Evolutionary conservation across 2,329 filamentous ascomycete genomes (phyloP), one percentile per base, ranked within the genome.

Genomic region (Talaromyces sp.): DNA sequence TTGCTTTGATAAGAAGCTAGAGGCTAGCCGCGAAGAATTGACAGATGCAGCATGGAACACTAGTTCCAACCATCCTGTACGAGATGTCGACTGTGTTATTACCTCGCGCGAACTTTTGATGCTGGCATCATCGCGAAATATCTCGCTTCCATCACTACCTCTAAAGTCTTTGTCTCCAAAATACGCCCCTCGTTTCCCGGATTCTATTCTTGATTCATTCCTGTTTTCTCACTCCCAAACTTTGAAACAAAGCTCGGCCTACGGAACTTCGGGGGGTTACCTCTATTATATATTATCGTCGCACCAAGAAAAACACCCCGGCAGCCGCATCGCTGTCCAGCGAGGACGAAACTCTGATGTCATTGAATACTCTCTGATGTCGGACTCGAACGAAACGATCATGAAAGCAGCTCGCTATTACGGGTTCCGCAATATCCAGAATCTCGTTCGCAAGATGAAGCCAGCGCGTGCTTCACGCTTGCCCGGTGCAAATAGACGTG

Each of bases 1-100:
- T 22, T 99, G 95, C 77, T 98, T 99, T 77, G 95, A 99, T 78
- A 99, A 99, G 83, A 99, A 99, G 78, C 85, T 99, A 33, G 95
- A 99, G 80, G 95, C 95, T 7, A 96, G 93, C 71, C 89, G 95
- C 62, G 90, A 93, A 76, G 95, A 99, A 78, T 85, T 99, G 45
- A 98, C 93, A 0, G 90, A 94, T 74, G 80, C 85, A 7, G 86
- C 87, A 17, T 97, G 93, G 93, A 73, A 73, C 8, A 43, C 60
- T 2, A 66, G 81, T 78, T 62, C 82, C 78, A 57, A 70, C 15
- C 31, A 17, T 59, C 81, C 84, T 1, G 85, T 95, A 31, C 86
- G 95, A 64, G 95, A 99, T 73, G 93, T 98, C 57, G 95, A 99
- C 80, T 98, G 94, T 77, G 95, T 99, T 52, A 98, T 99, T 76